Percentiles rank a stretch among this genome's conserved stretches.
These are phyloP conservation scores for Chaetomiaceae sp. DNA, from an alignment of 2,329 filamentous ascomycete genomes.

Conservation along the genomic window DNA sequence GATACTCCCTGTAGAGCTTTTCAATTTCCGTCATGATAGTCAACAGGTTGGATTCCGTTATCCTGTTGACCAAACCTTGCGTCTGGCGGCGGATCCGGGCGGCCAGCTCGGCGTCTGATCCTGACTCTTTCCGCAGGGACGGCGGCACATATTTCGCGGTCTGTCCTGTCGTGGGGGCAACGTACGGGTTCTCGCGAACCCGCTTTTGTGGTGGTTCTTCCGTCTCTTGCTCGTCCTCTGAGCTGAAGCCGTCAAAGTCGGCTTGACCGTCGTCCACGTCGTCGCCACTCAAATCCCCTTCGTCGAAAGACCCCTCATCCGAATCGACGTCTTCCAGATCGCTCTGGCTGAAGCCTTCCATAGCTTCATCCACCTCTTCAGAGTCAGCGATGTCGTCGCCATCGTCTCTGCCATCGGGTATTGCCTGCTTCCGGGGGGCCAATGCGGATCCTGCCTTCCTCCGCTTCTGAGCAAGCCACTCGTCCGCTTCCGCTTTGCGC, in stretches of 20 bases:
- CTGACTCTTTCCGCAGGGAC: conserved; percentile 61
- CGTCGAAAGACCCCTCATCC: conserved; percentile 24
- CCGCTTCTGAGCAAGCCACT: conserved; percentile 56
- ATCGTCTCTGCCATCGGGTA: conserved; percentile 15
- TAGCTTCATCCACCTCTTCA: conserved; percentile 24
- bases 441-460: conserved; percentile 35
- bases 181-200: conserved; percentile 78
- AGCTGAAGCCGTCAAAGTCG: conserved; percentile 16
- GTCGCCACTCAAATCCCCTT: conserved; percentile 21
- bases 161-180: conserved; percentile 56
- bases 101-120: conserved; percentile 60
- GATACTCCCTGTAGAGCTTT: conserved; percentile 73
- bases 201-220: conserved; percentile 35
- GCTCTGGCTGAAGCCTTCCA: conserved; percentile 27
- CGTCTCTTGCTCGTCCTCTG: conserved; percentile 8
- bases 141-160: conserved; percentile 81
- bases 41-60: conserved; percentile 85
- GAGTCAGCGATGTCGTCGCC: conserved; percentile 22
- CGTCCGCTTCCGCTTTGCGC: conserved; percentile 49
- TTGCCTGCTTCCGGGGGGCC: background rate
- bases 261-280: conserved; percentile 26
- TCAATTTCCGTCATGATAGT: conserved; percentile 79
- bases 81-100: conserved; percentile 68
- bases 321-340: conserved; percentile 7
- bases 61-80: conserved; percentile 84